Conservation (phyloP, 2,329 filamentous ascomycete species). For the Nemania sp. region DNA sequence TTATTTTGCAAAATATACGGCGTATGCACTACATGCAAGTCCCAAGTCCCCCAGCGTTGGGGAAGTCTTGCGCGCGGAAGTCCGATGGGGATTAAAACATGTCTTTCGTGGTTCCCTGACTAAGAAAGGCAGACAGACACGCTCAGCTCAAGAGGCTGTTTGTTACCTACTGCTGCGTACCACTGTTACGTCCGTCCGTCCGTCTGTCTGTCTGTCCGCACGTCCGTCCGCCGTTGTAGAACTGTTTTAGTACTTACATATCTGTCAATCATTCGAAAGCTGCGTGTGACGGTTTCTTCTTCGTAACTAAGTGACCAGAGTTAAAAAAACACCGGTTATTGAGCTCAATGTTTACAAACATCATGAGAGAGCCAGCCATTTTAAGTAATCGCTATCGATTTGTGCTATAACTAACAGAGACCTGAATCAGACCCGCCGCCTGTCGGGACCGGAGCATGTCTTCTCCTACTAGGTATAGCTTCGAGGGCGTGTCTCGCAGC, state of each 20-base stretch:
- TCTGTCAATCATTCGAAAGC: not conserved
- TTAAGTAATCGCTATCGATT: not conserved
- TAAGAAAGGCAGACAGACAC: no score
- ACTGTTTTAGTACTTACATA: not conserved
- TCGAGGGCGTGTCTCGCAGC: not conserved
- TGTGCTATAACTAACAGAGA: not conserved
- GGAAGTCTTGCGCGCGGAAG: conserved; percentile 29
- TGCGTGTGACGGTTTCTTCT: no score
- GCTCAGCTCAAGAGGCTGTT: not conserved
- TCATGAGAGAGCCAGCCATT: not conserved
- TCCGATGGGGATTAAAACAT: conserved; percentile 35
- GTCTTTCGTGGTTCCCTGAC: not conserved
- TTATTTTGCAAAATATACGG: not conserved
- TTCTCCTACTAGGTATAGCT: not conserved
- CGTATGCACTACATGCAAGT: not conserved
- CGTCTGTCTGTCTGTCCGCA: not conserved
- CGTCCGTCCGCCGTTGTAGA: no score
- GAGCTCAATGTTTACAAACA: no score
- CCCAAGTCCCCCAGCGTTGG: conserved; percentile 2
- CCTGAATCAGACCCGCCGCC: not conserved
- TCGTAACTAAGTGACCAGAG: no score
- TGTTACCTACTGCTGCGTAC: not conserved
- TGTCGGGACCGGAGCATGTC: not conserved
- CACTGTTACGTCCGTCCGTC: not conserved
- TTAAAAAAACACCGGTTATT: no score